phyloP scores from a whole-genome alignment of 2,329 filamentous ascomycete species.

The Fusarium sp. region DNA sequence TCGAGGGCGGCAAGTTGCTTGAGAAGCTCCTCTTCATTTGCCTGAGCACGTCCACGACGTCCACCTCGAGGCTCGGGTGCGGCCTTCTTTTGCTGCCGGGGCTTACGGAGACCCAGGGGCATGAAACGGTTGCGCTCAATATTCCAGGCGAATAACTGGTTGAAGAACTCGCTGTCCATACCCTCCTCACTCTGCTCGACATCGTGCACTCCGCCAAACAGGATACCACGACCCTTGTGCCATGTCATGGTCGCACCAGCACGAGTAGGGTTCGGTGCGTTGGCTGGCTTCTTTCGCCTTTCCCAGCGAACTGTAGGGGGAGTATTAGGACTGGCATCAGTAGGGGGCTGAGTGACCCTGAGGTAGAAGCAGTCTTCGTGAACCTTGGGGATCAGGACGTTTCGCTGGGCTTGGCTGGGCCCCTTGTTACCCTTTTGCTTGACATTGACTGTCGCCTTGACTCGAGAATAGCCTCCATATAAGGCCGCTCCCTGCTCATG shows the following conservation, averaged over 20 bases:
- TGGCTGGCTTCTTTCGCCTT: constrained; percentile 88
- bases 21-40: constrained; percentile 89
- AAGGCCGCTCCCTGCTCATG: constrained; percentile 89
- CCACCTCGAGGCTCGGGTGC: constrained; percentile 62
- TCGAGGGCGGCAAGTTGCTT: constrained; percentile 86
- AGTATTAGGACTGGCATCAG: constrained; percentile 70
- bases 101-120: constrained; percentile 77
- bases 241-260: constrained; percentile 93
- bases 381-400: constrained; percentile 82
- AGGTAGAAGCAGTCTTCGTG: constrained; percentile 97
- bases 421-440: constrained; percentile 65
- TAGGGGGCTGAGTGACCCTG: constrained; percentile 74
- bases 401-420: constrained; percentile 67
- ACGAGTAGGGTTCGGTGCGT: constrained; percentile 80
- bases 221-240: constrained; percentile 90
- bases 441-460: constrained; percentile 73
- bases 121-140: constrained; percentile 96
- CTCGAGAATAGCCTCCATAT: constrained; percentile 91
- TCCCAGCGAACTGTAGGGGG: constrained; percentile 87
- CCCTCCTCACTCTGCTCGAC: constrained; percentile 91
- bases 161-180: constrained; percentile 98
- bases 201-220: constrained; percentile 94
- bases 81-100: constrained; percentile 69
- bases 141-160: constrained; percentile 90
- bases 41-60: constrained; percentile 78